A percentile compares a stretch with the other conserved stretches of the same genome.
Evolutionary conservation across 2,329 filamentous ascomycete genomes (phyloP).

Genomic region (Pseudogymnoascus sp.): DNA sequence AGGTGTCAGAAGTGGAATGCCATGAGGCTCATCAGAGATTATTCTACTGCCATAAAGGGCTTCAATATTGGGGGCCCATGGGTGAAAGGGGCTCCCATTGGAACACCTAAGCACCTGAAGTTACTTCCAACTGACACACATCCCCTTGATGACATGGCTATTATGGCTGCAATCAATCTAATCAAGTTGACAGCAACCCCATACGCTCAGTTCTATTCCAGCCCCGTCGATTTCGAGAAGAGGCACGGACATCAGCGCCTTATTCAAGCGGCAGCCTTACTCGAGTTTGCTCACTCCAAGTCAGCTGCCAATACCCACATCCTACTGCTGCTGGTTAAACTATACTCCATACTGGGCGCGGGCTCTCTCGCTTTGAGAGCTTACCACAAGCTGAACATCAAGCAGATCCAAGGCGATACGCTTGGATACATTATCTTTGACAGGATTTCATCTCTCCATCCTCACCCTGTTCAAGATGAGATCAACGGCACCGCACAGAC

Average conservation of each 20-base stretch:
- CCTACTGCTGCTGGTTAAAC: conserved; percentile 29
- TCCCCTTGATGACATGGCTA: conserved; percentile 27
- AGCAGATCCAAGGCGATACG: conserved; percentile 34
- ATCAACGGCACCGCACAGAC: conserved; percentile 15
- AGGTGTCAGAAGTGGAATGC: background rate
- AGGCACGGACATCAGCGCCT: conserved; percentile 17
- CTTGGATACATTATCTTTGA: conserved; percentile 32
- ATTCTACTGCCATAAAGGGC: conserved; percentile 2
- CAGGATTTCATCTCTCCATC: conserved; percentile 32
- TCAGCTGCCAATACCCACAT: conserved; percentile 34
- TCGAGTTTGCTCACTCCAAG: conserved; percentile 26
- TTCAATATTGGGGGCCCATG: conserved; percentile 3
- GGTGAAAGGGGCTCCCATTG: background rate
- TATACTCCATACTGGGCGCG: conserved; percentile 31
- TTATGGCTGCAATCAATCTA: conserved; percentile 26
- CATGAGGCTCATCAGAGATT: conserved; percentile 5
- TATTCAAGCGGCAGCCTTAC: conserved; percentile 25
- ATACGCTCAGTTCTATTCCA: background rate
- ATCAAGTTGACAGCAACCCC: conserved; percentile 23
- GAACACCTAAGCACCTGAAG: background rate
- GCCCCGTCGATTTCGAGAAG: conserved; percentile 11
- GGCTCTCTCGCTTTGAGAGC: conserved; percentile 30
- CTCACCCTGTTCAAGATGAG: conserved; percentile 20
- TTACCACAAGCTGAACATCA: conserved; percentile 31
- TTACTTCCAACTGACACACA: conserved; percentile 27